Evolutionary conservation across 2,329 filamentous ascomycete species (phyloP).

Genomic region (Parascedosporium putredinis): DNA sequence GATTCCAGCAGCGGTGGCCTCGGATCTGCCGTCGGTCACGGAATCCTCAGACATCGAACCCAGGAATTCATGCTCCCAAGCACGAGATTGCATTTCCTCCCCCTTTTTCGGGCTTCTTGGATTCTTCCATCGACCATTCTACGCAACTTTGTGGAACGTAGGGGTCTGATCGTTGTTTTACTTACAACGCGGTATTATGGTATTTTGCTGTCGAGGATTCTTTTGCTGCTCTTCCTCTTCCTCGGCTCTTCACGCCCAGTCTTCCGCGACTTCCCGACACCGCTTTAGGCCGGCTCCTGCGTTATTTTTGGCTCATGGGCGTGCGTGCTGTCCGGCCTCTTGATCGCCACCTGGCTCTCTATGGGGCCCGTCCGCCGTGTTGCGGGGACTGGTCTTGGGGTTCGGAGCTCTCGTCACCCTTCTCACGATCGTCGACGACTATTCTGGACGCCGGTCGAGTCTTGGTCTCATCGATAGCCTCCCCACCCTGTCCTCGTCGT

Average conservation of each 20-base stretch:
- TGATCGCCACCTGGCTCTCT: neutral
- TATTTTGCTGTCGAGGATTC: neutral
- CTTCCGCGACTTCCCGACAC: no score
- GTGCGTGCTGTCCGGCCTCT: neutral
- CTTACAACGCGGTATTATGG: neutral
- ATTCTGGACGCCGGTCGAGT: neutral
- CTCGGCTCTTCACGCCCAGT: no score
- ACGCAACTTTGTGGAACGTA: neutral
- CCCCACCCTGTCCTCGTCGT: no score
- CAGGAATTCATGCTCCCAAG: neutral
- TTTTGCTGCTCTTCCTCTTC: conserved; percentile 1
- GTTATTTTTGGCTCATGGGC: neutral
- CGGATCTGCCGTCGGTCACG: neutral
- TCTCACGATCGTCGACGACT: neutral
- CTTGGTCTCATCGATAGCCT: no score
- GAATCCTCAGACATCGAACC: neutral
- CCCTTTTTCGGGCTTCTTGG: neutral
- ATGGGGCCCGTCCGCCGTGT: no score
- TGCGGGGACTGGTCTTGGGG: no score
- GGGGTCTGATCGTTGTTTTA: conserved; percentile 6
- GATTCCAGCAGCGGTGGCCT: no score
- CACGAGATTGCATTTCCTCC: neutral
- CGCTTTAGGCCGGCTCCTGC: neutral
- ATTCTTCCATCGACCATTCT: conserved; percentile 6
- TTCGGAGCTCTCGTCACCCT: neutral